Base-by-base conservation (phyloP, 2,329 filamentous ascomycete species). In the Ophiostoma novo-ulmi region DNA sequence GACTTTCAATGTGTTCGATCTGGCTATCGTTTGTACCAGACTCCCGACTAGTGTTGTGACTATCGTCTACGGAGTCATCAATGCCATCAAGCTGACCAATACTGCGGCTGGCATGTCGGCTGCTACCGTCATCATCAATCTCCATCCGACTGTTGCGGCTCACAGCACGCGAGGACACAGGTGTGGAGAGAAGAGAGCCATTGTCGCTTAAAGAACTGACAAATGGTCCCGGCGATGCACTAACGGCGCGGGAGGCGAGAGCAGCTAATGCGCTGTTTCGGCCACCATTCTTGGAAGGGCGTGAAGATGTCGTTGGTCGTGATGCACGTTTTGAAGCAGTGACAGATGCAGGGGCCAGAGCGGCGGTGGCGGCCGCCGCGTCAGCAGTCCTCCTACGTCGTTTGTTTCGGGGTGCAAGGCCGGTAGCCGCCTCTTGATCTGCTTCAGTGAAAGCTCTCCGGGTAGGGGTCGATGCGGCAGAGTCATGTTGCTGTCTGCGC, bases 401-500 rank as follows among this genome's bases (percentile, higher is more conserved):
- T 20, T 65, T 65, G 63, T 20, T 65, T 20, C 63, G 63, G 4
- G 36, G 63, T 13, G 36, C 36, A 20, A 11, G 5, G 11, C 41
- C 20, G 3, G 20, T 20, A 65, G 63, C 36, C 11, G 17, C 63
- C 35, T 39, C 31, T 36, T 35, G 22, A 44, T 58, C 52, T 10
- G 31, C 35, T 11, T 68, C 65, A 13, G 41, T 35, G 31, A 22
- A 55, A 11, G 31, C 17, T 31, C 69, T 71, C 44, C 70, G 71
- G 0, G 44, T 55, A 2, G 71, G 72, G 2, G 72, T 70, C 1
- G 72, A 58, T 11, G 68, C 31, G 2, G 20, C n/a, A 11, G 69
- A 64, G 2, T 70, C 70, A 3, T 35, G 69, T 3, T 35, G 36
- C 0, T 71, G 71, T 48, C 72, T 73, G 22, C 71, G 70, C 26